Evolutionary conservation across 345 rosid species (phyloP), one percentile per base, ranked within the genome.

Genomic region (Jatropha curcas): DNA sequence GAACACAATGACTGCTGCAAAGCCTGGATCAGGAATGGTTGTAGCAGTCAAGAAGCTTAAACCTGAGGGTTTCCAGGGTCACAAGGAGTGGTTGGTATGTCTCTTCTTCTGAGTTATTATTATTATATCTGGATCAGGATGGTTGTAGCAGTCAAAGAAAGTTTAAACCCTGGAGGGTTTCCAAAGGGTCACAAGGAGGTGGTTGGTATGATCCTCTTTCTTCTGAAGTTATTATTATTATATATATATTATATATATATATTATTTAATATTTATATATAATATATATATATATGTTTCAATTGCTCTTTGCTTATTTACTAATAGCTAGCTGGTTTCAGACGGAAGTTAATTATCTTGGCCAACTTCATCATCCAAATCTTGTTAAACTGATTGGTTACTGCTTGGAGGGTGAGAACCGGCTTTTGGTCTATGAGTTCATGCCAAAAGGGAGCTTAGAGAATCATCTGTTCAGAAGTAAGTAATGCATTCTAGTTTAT

Each of bases 371-470:
- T 82, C 98, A 94, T 76, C 90, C 81, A 28, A 90, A 92, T 83
- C 91, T 94, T 66, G 98, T 94, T 55, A 92, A 90, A 74, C 83
- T 94, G 76, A 82, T 94, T 79, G 98, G 98, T 4, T 94, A 85
- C 79, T 90, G 98, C 71, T 82, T 84, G 34, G 98, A 90, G 59
- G 98, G 91, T 20, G 95, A 94, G 78, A 81, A 89, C 80, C 83
- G 94, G 68, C 92, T 92, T 61, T 68, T 94, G 71, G 97, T 92
- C 60, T 94, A 94, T 33, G 98, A 94, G 76, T 94, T 92, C 81
- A 87, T 94, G 97, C 92, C 97, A 11, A 92, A 92, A 80, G 98
- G 98, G 74, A 92, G 98, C 83, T 82, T 94, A 68, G 98, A 94
- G 88, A 94, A 94, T 71, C 85, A 77, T 68, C 82, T 93, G 52